Conservation (phyloP, 2,329 filamentous ascomycete species). For the Colletotrichum trifolii region DNA sequence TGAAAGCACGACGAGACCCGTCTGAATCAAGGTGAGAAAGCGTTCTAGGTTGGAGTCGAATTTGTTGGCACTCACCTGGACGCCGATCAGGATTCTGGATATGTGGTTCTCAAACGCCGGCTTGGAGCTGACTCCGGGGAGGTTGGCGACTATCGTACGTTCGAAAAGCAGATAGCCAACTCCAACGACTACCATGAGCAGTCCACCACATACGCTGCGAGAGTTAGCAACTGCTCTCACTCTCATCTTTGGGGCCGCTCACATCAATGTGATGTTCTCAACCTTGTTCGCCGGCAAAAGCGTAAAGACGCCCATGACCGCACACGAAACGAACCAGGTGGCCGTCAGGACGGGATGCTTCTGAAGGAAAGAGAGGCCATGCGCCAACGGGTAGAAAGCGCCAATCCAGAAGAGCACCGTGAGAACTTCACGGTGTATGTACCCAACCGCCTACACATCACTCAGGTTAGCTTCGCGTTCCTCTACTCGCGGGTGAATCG, state of each 20-base stretch:
- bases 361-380: conserved; percentile 78
- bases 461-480: conserved; percentile 36
- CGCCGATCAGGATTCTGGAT: conserved; percentile 71
- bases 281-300: conserved; percentile 87
- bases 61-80: conserved; percentile 62
- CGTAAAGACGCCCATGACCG: conserved; percentile 91
- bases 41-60: neutral
- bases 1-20: conserved; percentile 82
- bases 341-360: conserved; percentile 71
- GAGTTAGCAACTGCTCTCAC: conserved; percentile 38
- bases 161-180: conserved; percentile 84
- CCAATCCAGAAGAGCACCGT: conserved; percentile 82
- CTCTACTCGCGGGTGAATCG: neutral
- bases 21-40: conserved; percentile 49
- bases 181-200: conserved; percentile 81
- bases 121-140: neutral
- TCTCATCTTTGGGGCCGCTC: conserved; percentile 44
- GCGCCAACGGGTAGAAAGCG: conserved; percentile 80
- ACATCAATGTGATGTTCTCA: conserved; percentile 82
- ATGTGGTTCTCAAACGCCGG: conserved; percentile 41
- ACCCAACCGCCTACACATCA: conserved; percentile 78
- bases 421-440: conserved; percentile 89
- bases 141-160: conserved; percentile 54
- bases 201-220: conserved; percentile 76
- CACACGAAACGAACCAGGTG: conserved; percentile 81